These are phyloP conservation scores for Vitellaria paradoxa DNA, from an alignment of 179 eudicot species.

Conservation along the genomic window DNA sequence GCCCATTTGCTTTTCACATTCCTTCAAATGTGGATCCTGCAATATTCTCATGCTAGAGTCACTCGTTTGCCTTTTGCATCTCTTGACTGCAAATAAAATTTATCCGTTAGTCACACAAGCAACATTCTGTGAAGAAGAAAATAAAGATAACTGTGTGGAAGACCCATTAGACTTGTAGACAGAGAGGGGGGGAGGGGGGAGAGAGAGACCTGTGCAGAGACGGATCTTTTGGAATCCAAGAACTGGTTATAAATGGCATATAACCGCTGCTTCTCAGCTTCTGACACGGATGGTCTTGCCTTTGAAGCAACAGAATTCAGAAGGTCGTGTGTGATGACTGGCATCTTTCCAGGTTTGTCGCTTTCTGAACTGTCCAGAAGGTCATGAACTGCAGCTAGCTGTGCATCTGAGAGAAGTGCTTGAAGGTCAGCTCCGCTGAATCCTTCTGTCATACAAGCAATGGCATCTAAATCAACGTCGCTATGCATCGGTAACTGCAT, in stretches of 20 bases:
- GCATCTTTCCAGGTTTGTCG: constrained; percentile 39
- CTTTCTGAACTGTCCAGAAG: constrained; percentile 51
- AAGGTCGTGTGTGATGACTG: constrained; percentile 58
- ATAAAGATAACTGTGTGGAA: neutral
- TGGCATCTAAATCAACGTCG: constrained; percentile 62
- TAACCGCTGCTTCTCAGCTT: constrained; percentile 72
- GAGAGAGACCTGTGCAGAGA: constrained; percentile 71
- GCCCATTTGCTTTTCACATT: no score
- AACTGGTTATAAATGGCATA: constrained; percentile 78
- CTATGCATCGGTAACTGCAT: constrained; percentile 72
- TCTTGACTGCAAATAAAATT: constrained; percentile 63
- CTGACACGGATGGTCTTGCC: constrained; percentile 86
- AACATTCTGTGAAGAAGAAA: neutral
- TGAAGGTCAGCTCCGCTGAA: constrained; percentile 99
- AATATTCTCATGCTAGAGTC: constrained; percentile 61
- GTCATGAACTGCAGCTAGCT: constrained; percentile 91
- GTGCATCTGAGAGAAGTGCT: constrained; percentile 95
- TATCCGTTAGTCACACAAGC: constrained; percentile 1
- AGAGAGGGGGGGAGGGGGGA: constrained; percentile 10
- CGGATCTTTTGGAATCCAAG: constrained; percentile 77
- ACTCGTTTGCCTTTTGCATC: constrained; percentile 93
- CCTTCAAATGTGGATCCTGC: neutral
- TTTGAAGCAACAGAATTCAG: constrained; percentile 63
- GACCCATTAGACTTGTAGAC: neutral
- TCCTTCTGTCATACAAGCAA: constrained; percentile 76